Base-by-base conservation (phyloP, 768 basidiomycete species). In the Trametes coccinea region DNA sequence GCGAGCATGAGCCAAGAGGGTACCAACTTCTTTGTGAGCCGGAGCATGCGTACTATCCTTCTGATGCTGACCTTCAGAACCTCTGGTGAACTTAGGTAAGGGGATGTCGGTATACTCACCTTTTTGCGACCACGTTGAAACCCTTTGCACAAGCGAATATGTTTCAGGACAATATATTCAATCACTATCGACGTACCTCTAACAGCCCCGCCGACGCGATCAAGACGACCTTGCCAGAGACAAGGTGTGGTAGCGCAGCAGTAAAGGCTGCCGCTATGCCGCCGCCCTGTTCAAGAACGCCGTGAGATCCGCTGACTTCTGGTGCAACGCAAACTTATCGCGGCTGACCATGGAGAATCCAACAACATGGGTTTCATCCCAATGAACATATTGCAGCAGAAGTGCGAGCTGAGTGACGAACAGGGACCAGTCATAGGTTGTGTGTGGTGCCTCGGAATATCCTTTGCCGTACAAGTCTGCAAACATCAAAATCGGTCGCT, bases 381-480 rank as follows among this genome's bases (percentile, higher is more conserved):
- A 93, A 59, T 76, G 79, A 41, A 93, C 69, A 63, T 91, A 84
- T 63, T 93, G 91, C 83, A 93, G 82, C 51, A 93, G 80, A 5
- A 92, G 80, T 0, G 91, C 90, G 16, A 93, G 85, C 69, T 93
- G 90, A 0, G 82, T 83, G 0, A 85, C 83, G 68, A 87, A 88
- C 4, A 93, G 74, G 2, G 78, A 75, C 0, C 83, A 74, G 62
- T 88, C 80, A 69, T 89, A 89, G 3, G 79, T 79, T 11, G 81
- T 83, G 29, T 84, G 78, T 0, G 91, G 90, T 1, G 90, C 89
- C 57, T 90, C 89, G 1, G 89, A 89, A 72, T 92, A 93, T 4
- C 91, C 91, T 51, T 92, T 82, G 13, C 90, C 92, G 62, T 89
- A 92, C 22, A 91, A 75, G 73, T 93, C 91, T 91, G 61, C n/a